Conservation (phyloP, 2,329 filamentous ascomycete genomes). For the Phymatotrichopsis omnivora region DNA sequence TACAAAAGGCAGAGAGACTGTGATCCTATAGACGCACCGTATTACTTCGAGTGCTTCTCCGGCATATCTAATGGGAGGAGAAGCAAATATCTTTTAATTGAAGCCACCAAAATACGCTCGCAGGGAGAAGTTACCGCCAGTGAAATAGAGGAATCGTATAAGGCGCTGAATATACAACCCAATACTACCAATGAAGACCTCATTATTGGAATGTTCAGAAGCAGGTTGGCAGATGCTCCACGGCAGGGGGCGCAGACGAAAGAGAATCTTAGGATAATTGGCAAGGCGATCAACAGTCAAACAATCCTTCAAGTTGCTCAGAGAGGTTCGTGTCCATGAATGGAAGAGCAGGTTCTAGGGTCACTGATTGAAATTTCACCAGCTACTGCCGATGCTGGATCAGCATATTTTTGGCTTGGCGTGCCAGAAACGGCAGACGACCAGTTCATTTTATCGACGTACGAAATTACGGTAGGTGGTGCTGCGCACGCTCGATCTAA, state of each 20-base stretch:
- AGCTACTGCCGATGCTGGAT: slow-evolving; percentile 51
- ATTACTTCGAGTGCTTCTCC: slow-evolving; percentile 57
- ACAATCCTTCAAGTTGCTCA: slow-evolving; percentile 49
- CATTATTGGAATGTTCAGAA: slow-evolving; percentile 52
- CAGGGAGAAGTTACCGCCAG: slow-evolving; percentile 47
- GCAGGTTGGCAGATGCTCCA: slow-evolving; percentile 47
- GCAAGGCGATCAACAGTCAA: slow-evolving; percentile 47
- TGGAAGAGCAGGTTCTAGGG: too few relatives aligned
- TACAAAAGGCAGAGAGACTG: slow-evolving; percentile 50
- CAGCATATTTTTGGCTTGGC: slow-evolving; percentile 53
- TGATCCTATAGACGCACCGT: slow-evolving; percentile 46
- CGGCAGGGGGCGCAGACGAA: slow-evolving; percentile 47
- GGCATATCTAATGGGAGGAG: slow-evolving; percentile 47
- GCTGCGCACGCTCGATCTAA: background rate
- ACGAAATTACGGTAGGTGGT: slow-evolving; percentile 46
- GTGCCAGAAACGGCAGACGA: slow-evolving; percentile 43
- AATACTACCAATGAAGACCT: slow-evolving; percentile 45
- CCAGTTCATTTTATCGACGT: slow-evolving; percentile 49
- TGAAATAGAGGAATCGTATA: slow-evolving; percentile 50
- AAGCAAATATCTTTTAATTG: slow-evolving; percentile 48
- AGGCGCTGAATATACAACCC: slow-evolving; percentile 46
- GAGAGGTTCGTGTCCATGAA: too few relatives aligned
- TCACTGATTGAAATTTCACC: too few relatives aligned
- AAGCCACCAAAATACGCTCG: slow-evolving; percentile 49
- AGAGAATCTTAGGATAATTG: slow-evolving; percentile 50